phyloP scores from a whole-genome alignment of 345 rosid genomes.

The Ceriops decandra region DNA sequence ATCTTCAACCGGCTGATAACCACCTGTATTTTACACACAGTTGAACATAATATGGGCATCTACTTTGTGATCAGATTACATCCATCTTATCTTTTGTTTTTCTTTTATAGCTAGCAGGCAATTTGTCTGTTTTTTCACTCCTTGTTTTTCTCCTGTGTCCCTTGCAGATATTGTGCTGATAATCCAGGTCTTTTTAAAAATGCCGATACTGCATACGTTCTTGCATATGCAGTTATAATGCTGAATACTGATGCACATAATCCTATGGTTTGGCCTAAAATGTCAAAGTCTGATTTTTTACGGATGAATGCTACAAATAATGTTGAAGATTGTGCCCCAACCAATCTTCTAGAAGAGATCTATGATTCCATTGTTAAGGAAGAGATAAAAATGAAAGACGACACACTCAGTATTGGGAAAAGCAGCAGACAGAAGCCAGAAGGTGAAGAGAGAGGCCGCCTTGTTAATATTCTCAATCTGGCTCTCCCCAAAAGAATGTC shows the following conservation, averaged over 20 bases:
- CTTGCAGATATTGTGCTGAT: slow-evolving; percentile 89
- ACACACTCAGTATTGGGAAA: slow-evolving; percentile 48
- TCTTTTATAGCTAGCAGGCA: background rate
- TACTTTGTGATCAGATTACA: background rate
- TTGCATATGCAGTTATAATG: slow-evolving; percentile 98
- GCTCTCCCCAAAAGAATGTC: slow-evolving; percentile 76
- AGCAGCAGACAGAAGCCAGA: slow-evolving; percentile 63
- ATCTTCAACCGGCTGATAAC: too few species aligned
- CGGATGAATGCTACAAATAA: slow-evolving; percentile 80
- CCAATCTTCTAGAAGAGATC: slow-evolving; percentile 80
- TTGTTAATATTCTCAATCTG: slow-evolving; percentile 81
- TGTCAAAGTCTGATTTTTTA: slow-evolving; percentile 89
- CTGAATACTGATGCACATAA: slow-evolving; percentile 96
- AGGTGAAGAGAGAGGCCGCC: slow-evolving; percentile 87
- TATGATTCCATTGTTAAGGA: slow-evolving; percentile 94
- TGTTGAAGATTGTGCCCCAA: slow-evolving; percentile 76
- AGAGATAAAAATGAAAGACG: slow-evolving; percentile 94
- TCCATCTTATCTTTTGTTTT: background rate
- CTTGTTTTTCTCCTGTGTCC: background rate
- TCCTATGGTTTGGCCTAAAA: slow-evolving; percentile 94
- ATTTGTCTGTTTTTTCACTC: background rate
- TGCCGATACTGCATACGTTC: slow-evolving; percentile 99
- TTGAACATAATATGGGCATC: too few species aligned
- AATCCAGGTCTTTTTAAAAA: slow-evolving; percentile 92
- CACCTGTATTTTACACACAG: too few species aligned